These are phyloP conservation scores for Suhomyces vadensis DNA, from an alignment of 805 yeast species.

Conservation along the genomic window DNA sequence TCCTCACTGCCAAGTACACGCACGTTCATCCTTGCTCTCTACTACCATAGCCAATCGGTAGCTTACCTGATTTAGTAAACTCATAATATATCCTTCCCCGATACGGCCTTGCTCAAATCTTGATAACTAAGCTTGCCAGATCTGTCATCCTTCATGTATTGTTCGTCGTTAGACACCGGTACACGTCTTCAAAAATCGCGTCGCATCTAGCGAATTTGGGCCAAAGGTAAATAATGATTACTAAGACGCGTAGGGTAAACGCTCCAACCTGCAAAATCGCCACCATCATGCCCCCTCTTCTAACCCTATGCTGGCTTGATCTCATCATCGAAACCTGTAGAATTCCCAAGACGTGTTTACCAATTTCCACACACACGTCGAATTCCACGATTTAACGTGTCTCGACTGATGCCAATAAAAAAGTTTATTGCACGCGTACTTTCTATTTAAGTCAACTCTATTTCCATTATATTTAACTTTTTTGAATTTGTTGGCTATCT, in stretches of 20 bases:
- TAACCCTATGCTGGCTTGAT: too few relatives aligned
- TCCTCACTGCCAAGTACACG: too few relatives aligned
- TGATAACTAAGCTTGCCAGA: neutral
- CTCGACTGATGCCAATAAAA: slow-evolving; percentile 3
- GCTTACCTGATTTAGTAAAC: neutral
- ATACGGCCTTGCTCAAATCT: neutral
- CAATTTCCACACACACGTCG: neutral
- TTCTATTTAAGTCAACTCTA: slow-evolving; percentile 3
- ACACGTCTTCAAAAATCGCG: slow-evolving; percentile 1
- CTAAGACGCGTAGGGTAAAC: slow-evolving; percentile 3
- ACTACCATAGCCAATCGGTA: neutral
- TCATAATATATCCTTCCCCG: slow-evolving; percentile 1
- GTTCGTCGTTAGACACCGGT: neutral
- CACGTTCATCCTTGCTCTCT: neutral
- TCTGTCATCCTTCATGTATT: neutral
- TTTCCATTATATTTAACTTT: slow-evolving; percentile 1
- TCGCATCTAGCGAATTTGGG: neutral
- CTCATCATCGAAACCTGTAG: neutral
- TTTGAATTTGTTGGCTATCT: neutral
- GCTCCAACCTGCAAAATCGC: neutral
- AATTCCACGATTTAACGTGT: neutral
- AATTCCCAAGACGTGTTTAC: slow-evolving; percentile 2
- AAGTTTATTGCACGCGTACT: slow-evolving; percentile 8
- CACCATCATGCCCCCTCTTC: neutral
- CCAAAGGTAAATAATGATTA: slow-evolving; percentile 1